These are phyloP conservation scores for Reticulascus tulasneorum DNA, from an alignment of 2,329 filamentous ascomycete genomes.

Conservation along the genomic window DNA sequence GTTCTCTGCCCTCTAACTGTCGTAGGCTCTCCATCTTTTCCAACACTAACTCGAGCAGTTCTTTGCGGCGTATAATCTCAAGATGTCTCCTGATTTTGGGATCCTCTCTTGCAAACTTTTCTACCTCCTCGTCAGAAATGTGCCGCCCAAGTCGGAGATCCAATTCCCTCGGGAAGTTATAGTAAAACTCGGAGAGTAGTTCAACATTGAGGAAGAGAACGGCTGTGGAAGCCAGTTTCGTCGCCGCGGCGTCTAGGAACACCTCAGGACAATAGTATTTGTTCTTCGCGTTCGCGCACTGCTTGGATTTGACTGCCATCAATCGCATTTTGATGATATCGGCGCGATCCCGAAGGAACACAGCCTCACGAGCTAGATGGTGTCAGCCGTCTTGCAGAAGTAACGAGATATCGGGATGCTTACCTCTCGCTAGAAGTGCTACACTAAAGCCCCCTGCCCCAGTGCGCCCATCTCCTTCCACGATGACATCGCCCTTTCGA, in stretches of 20 bases:
- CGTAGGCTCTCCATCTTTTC: conserved; percentile 93
- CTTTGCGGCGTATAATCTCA: conserved; percentile 88
- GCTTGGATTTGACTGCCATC: conserved; percentile 81
- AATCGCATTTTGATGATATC: conserved; percentile 90
- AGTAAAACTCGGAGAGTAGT: conserved; percentile 94
- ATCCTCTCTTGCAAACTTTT: conserved; percentile 89
- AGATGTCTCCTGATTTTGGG: conserved; percentile 84
- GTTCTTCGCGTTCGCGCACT: conserved; percentile 78
- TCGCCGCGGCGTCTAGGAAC: conserved; percentile 94
- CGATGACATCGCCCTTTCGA: conserved; percentile 74
- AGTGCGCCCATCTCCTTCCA: conserved; percentile 78
- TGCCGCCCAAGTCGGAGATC: conserved; percentile 81
- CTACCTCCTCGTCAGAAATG: conserved; percentile 73
- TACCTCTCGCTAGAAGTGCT: conserved; percentile 78
- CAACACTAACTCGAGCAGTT: conserved; percentile 85
- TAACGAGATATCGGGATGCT: conserved; percentile 18
- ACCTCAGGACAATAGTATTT: conserved; percentile 97
- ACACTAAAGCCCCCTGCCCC: conserved; percentile 94
- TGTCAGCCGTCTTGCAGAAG: conserved; percentile 20
- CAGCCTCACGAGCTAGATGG: conserved; percentile 73
- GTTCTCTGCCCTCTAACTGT: conserved; percentile 74
- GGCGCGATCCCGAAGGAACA: conserved; percentile 88
- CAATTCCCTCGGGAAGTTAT: conserved; percentile 91
- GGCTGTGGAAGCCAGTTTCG: conserved; percentile 89
- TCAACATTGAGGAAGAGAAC: conserved; percentile 98